These are phyloP conservation scores for Agaricales sp. DNA, from an alignment of 1,284 basidiomycete species.

Conservation along the genomic window DNA sequence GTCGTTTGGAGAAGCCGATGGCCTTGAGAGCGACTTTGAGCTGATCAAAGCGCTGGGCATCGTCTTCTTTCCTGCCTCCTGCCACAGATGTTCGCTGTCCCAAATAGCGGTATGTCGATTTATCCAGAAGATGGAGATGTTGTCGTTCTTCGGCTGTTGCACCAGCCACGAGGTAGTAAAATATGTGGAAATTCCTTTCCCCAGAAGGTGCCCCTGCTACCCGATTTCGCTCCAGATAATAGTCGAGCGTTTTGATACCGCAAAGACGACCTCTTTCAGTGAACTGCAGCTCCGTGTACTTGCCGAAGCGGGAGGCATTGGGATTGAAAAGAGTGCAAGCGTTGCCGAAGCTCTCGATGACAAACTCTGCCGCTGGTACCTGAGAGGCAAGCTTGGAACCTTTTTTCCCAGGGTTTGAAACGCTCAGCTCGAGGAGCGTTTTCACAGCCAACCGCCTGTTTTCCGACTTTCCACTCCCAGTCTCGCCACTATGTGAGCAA, in stretches of 20 bases:
- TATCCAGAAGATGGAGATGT: slow-evolving; percentile 77
- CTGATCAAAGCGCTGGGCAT: slow-evolving; percentile 73
- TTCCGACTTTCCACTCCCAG: slow-evolving; percentile 91
- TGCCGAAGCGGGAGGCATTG: slow-evolving; percentile 87
- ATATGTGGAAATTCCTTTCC: slow-evolving; percentile 94
- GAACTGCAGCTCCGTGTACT: slow-evolving; percentile 93
- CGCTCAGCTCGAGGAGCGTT: slow-evolving; percentile 79
- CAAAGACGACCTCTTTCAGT: slow-evolving; percentile 80
- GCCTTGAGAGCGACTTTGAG: slow-evolving; percentile 91
- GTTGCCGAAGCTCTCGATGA: slow-evolving; percentile 89
- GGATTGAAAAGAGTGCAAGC: slow-evolving; percentile 85
- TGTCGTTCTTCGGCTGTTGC: slow-evolving; percentile 81
- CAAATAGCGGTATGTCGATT: slow-evolving; percentile 76
- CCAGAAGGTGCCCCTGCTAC: slow-evolving; percentile 75
- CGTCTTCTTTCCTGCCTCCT: slow-evolving; percentile 55
- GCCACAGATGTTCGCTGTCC: slow-evolving; percentile 46
- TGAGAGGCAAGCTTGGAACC: slow-evolving; percentile 80
- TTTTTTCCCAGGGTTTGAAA: slow-evolving; percentile 88
- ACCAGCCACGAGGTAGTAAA: slow-evolving; percentile 91
- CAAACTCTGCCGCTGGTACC: slow-evolving; percentile 90
- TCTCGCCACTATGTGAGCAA: slow-evolving; percentile 63
- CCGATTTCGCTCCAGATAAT: slow-evolving; percentile 88
- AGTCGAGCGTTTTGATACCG: slow-evolving; percentile 93
- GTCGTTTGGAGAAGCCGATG: slow-evolving; percentile 85
- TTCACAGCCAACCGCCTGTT: slow-evolving; percentile 85